Evolutionary conservation across 2,329 filamentous ascomycete genomes (phyloP), one percentile per base, ranked within the genome.

Genomic region (Xylaria sp.): DNA sequence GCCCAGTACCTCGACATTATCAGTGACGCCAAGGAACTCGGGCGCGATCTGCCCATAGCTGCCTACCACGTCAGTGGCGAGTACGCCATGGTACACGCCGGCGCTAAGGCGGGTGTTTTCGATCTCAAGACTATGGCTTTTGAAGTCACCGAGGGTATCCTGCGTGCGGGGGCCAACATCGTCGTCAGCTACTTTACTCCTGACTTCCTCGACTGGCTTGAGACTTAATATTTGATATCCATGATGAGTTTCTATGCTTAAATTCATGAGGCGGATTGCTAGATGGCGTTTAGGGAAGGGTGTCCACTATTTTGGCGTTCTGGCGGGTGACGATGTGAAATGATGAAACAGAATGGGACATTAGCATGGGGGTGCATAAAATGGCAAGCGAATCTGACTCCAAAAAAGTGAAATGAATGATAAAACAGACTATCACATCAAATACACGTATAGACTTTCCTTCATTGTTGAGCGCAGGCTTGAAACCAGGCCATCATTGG

Each of bases 11-110:
- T 99, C 55, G 96, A 99, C 82, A 97, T 99, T 76, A 98, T 99
- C 80, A 94, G 93, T 74, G 96, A 99, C 78, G 96, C 96, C 63
- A 98, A 97, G 85, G 94, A 98, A 63, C 88, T 98, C 63, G 95
- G 93, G 68, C 92, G 91, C 79, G 94, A 98, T 80, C 87, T 98
- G 81, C 96, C 96, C 1, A 88, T 99, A 44, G 95, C 96, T 1
- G 95, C 96, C 25, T 99, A 99, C 81, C 96, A 99, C 81, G 96
- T 99, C 68, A 96, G 92, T 76, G 96, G 96, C 74, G 96, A 99
- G 84, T 99, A 91, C 79, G 94, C 96, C 73, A 98, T 98, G 96
- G 96, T 99, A 62, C 94, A 98, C 78, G 96, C 96, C 0, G 96
- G 89, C 23, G 96, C 96, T 58, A 97, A 97, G 81, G 95, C 96